Evolutionary conservation across 495 filamentous ascomycete genomes (phyloP), one percentile per base, ranked within the genome.

Genomic region (Podospora comata): DNA sequence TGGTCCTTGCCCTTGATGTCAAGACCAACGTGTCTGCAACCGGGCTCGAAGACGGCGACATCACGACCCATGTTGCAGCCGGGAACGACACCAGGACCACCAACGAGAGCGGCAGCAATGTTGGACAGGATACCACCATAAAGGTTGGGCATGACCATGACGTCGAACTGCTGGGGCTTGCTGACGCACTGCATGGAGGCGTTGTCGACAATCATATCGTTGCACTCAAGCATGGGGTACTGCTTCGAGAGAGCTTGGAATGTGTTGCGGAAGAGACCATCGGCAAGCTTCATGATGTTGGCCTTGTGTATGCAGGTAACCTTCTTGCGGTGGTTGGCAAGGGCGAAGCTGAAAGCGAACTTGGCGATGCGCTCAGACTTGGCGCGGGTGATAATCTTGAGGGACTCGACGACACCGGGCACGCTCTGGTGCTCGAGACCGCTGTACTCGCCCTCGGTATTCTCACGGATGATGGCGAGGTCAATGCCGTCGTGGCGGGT

Each of bases 151-250:
- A 99, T 99, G 78, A 99, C 95, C 92, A 99, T 92, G 71, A 99
- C 95, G 79, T 98, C 96, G 76, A 98, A 98, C 82, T 99, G 95
- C 84, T 99, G 95, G 68, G 95, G 95, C 65, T 86, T 84, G 64
- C 92, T 93, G 66, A 98, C 95, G 81, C 92, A 94, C 83, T 99
- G 96, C 95, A 99, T 98, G 72, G 92, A 96, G 69, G 95, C 96
- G 80, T 99, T 99, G 82, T 99, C 95, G 74, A 99, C 96, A 78
- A 99, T 98, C 94, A 98, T 97, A 81, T 98, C 96, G 82, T 94
- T 95, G 66, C 90, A 89, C 84, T 96, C 92, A 67, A 99, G 83
- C 39, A 92, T 94, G 59, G 95, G 93, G 81, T 94, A 98, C 76
- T 96, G 91, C 81, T 93, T 90, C 62, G 93, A 92, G 71, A 96